Percentiles rank a stretch among this genome's conserved stretches.
These are phyloP conservation scores for Lanmaoa rubissima DNA, from an alignment of 768 basidiomycete genomes.

Conservation along the genomic window DNA sequence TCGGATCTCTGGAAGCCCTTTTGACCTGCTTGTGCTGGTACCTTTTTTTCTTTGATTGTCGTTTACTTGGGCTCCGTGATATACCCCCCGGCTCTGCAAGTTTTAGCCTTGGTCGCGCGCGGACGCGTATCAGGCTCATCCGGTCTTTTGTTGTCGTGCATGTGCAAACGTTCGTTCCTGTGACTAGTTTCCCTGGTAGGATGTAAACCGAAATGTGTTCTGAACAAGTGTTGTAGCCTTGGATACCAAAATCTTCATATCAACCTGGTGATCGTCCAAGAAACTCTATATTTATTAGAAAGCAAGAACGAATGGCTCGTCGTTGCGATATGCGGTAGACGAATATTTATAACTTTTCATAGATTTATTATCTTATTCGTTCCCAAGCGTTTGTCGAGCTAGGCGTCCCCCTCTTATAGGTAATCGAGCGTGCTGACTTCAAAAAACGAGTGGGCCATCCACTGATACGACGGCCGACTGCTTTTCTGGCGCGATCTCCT, in stretches of 20 bases:
- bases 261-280: not conserved
- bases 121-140: conserved; percentile 7
- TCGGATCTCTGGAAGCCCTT: conserved; percentile 16
- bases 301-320: no score
- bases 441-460: conserved; percentile 5
- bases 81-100: not conserved
- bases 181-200: not conserved
- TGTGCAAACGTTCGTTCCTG: conserved; percentile 10
- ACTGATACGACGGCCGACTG: not conserved
- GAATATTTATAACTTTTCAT: not conserved
- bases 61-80: not conserved
- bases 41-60: not conserved
- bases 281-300: not conserved
- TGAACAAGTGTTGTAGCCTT: conserved; percentile 3
- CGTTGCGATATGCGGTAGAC: not conserved
- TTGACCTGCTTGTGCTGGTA: not conserved
- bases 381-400: no score
- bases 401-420: not conserved
- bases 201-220: not conserved
- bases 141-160: conserved; percentile 4
- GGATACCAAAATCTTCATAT: conserved; percentile 5
- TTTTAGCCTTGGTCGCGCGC: conserved; percentile 4
- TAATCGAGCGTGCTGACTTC: not conserved
- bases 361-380: not conserved
- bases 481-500: not conserved